Conservation (phyloP, 2,329 filamentous ascomycete species). For the Ophiostoma australiae region DNA sequence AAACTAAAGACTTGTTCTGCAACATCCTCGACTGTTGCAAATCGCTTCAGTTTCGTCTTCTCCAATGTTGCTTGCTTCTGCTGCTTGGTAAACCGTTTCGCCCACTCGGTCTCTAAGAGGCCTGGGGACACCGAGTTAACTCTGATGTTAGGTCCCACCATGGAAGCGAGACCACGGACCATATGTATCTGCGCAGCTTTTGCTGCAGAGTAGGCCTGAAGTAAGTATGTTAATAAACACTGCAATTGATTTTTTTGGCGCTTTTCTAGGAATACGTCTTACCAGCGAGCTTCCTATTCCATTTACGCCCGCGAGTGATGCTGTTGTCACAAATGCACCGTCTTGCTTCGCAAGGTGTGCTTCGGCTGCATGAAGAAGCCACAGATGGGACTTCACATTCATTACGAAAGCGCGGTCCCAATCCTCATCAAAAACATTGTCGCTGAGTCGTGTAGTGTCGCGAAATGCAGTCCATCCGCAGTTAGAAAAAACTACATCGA, state of each 20-base stretch:
- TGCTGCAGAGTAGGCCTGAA: slow-evolving; percentile 66
- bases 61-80: slow-evolving; percentile 49
- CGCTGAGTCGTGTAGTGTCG: slow-evolving; percentile 45
- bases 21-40: slow-evolving; percentile 48
- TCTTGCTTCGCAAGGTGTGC: slow-evolving; percentile 51
- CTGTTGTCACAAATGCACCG: slow-evolving; percentile 60
- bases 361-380: slow-evolving; percentile 53
- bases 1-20: slow-evolving; percentile 25
- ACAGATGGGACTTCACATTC: slow-evolving; percentile 60
- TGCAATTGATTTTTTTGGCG: neutral
- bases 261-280: neutral
- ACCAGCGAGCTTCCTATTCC: slow-evolving; percentile 57
- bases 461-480: slow-evolving; percentile 53
- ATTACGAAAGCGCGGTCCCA: slow-evolving; percentile 57
- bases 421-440: slow-evolving; percentile 53
- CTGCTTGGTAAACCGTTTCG: slow-evolving; percentile 53
- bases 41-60: slow-evolving; percentile 53
- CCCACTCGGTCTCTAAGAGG: slow-evolving; percentile 58
- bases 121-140: slow-evolving; percentile 57
- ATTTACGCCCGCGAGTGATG: slow-evolving; percentile 59
- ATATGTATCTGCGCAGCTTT: slow-evolving; percentile 67
- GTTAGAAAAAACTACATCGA: slow-evolving; percentile 77
- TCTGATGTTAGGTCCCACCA: slow-evolving; percentile 51
- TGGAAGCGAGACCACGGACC: slow-evolving; percentile 49
- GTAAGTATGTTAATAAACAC: neutral